phyloP scores from a whole-genome alignment of 1,284 basidiomycete species.

The Apiotrichum laibachii region DNA sequence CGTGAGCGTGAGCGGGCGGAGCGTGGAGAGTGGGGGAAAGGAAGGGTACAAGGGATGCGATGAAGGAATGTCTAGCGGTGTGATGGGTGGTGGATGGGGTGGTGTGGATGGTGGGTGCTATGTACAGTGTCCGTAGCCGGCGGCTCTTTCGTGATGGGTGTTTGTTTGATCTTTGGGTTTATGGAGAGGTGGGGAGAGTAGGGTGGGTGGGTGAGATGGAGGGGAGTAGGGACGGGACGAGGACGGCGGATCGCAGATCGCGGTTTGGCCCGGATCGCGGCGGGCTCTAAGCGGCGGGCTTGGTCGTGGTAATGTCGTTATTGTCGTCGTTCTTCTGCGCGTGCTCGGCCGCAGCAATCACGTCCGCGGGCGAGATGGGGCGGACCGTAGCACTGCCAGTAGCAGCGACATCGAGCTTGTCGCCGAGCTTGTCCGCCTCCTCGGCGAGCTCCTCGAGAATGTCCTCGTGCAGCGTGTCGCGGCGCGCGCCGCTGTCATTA shows the following conservation, averaged over 20 bases:
- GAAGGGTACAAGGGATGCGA: not conserved
- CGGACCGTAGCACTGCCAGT: too few relatives aligned
- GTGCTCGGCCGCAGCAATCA: too few relatives aligned
- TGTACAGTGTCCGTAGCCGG: not conserved
- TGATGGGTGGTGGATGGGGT: not conserved
- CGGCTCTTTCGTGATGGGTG: not conserved
- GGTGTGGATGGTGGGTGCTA: not conserved
- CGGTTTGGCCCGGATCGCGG: too few relatives aligned
- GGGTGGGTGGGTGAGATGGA: too few relatives aligned
- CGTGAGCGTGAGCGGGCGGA: not conserved
- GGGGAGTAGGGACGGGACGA: too few relatives aligned
- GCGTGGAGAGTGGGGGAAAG: not conserved
- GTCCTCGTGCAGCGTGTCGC: not conserved
- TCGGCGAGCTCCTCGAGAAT: not conserved
- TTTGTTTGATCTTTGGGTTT: too few relatives aligned
- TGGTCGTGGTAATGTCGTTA: too few relatives aligned
- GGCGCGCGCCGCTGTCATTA: not conserved
- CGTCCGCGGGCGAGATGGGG: too few relatives aligned
- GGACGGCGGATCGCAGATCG: too few relatives aligned
- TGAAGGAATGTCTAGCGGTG: not conserved
- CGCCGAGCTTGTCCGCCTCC: not conserved
- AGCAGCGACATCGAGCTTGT: not conserved
- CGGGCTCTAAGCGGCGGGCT: too few relatives aligned
- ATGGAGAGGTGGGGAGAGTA: too few relatives aligned
- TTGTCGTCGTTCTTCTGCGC: not conserved